Conservation (phyloP, 768 basidiomycete genomes). For the Rhodosporidiobolus odoratus region DNA sequence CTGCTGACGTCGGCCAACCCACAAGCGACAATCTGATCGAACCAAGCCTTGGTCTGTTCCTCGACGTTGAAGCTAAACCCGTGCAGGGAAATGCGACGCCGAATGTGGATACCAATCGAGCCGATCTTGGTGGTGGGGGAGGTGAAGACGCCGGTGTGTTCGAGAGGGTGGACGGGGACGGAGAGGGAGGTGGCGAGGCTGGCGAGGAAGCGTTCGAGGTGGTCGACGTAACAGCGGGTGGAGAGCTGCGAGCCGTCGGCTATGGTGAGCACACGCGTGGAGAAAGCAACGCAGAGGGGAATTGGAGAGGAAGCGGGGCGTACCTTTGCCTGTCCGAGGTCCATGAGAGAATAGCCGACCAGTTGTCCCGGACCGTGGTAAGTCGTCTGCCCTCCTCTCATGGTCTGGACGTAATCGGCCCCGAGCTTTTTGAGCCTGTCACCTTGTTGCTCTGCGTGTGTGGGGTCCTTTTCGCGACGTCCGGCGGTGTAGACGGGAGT, state of each 20-base stretch:
- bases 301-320: constrained; percentile 40
- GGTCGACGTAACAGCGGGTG: constrained; percentile 71
- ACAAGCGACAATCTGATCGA: constrained; percentile 81
- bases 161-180: neutral
- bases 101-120: constrained; percentile 93
- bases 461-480: constrained; percentile 64
- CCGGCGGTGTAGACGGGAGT: constrained; percentile 91
- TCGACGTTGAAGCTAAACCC: constrained; percentile 92
- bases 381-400: constrained; percentile 86
- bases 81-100: constrained; percentile 88
- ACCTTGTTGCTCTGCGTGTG: constrained; percentile 46
- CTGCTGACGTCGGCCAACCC: constrained; percentile 67
- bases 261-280: neutral
- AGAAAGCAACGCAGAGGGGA: neutral
- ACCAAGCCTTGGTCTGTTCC: constrained; percentile 73
- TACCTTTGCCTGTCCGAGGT: constrained; percentile 73
- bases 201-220: constrained; percentile 37
- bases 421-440: constrained; percentile 68
- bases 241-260: neutral
- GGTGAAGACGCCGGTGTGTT: constrained; percentile 79
- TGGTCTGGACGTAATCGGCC: constrained; percentile 76
- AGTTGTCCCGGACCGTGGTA: constrained; percentile 98
- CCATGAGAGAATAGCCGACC: constrained; percentile 88
- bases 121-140: constrained; percentile 75
- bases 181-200: neutral